A percentile compares a stretch with the other conserved stretches of the same genome.
Conservation (phyloP, 2,329 filamentous ascomycete genomes). For the Epichloe bromicola region DNA sequence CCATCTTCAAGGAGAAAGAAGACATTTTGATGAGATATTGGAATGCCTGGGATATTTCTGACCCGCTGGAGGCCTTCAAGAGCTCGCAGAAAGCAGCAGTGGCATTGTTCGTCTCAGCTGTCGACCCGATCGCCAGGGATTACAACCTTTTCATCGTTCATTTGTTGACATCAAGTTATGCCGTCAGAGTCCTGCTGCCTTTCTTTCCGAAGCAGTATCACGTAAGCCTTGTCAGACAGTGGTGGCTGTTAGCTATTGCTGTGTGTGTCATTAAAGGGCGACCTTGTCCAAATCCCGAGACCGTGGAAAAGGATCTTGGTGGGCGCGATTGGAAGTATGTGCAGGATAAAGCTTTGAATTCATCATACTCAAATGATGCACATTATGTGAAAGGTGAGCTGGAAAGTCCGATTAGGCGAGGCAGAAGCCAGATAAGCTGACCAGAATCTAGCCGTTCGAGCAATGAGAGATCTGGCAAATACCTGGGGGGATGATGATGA, state of each 20-base stretch:
- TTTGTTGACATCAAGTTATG: slow-evolving; percentile 73
- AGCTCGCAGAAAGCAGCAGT: slow-evolving; percentile 52
- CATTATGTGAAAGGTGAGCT: slow-evolving; percentile 69
- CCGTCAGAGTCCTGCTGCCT: slow-evolving; percentile 73
- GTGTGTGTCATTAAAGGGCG: slow-evolving; percentile 66
- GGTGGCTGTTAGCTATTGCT: slow-evolving; percentile 74
- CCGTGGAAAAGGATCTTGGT: slow-evolving; percentile 45
- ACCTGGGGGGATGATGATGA: slow-evolving; percentile 65
- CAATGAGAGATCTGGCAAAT: slow-evolving; percentile 59
- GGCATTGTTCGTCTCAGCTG: slow-evolving; percentile 48
- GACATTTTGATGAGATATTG: slow-evolving; percentile 70
- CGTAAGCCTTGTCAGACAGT: slow-evolving; percentile 61
- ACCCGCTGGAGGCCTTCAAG: slow-evolving; percentile 63
- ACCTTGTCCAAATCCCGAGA: slow-evolving; percentile 56
- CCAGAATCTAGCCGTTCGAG: slow-evolving; percentile 43
- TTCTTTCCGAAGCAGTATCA: slow-evolving; percentile 63
- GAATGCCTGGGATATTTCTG: slow-evolving; percentile 68
- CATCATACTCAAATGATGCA: slow-evolving; percentile 55
- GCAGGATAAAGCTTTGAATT: slow-evolving; percentile 55
- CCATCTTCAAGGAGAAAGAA: slow-evolving; percentile 57
- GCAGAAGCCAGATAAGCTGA: neutral
- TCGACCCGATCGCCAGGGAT: slow-evolving; percentile 41
- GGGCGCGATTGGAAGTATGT: slow-evolving; percentile 67
- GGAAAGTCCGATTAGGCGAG: neutral
- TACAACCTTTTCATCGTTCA: slow-evolving; percentile 82